These are phyloP conservation scores for Fallopia convolvulus DNA, from an alignment of 148 eudicot species.

Conservation along the genomic window DNA sequence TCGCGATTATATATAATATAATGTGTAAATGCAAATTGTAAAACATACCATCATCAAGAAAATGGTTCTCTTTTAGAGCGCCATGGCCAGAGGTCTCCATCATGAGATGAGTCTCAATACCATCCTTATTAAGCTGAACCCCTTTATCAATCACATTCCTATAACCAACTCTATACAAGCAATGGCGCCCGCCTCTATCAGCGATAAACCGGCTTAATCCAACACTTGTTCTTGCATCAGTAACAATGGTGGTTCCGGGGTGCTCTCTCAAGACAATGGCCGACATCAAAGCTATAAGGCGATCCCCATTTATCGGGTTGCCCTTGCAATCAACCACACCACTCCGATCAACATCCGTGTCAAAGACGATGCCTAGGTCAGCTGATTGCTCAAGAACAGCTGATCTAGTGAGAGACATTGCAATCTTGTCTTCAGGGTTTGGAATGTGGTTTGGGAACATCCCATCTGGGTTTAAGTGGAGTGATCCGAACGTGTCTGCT, in stretches of 20 bases:
- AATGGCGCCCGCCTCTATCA: constrained; percentile 61
- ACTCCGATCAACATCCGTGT: constrained; percentile 88
- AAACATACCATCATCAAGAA: constrained; percentile 81
- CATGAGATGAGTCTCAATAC: constrained; percentile 27
- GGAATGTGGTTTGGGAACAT: constrained; percentile 98
- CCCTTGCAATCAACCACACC: constrained; percentile 81
- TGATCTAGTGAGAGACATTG: constrained; percentile 63
- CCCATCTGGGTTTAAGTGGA: constrained; percentile 69
- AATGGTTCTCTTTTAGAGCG: constrained; percentile 83
- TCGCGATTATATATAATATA: too few species aligned
- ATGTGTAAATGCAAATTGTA: background rate
- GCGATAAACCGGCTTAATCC: constrained; percentile 59
- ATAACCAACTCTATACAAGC: constrained; percentile 84
- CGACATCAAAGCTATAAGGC: constrained; percentile 69
- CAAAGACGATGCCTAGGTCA: constrained; percentile 84
- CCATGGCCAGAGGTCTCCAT: constrained; percentile 45
- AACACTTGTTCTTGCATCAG: constrained; percentile 87
- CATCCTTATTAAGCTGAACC: constrained; percentile 46
- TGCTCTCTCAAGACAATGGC: constrained; percentile 76
- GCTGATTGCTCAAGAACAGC: constrained; percentile 62
- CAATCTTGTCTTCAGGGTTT: constrained; percentile 77
- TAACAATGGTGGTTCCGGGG: constrained; percentile 65
- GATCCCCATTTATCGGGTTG: constrained; percentile 71
- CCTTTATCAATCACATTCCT: constrained; percentile 95
- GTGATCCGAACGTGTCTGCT: constrained; percentile 86